Conservation (phyloP, 2,329 filamentous ascomycete genomes). For the Drechslera avenae region DNA sequence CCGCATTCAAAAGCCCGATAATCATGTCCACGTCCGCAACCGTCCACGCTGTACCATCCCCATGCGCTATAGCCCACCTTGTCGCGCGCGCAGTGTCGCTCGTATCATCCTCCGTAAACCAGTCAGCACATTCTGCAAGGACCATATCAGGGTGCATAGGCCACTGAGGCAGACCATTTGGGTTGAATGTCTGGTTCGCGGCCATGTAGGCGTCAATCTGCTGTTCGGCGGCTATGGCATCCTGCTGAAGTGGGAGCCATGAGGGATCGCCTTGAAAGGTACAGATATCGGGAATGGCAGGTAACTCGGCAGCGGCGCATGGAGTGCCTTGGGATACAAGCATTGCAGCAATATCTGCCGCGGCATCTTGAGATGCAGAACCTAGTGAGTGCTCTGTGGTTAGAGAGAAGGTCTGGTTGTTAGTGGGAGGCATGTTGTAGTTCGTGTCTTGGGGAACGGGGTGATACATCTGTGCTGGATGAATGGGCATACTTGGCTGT, state of each 20-base stretch:
- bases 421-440: not conserved
- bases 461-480: not conserved
- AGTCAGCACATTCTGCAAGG: too few species aligned
- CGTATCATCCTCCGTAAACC: too few species aligned
- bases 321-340: not conserved
- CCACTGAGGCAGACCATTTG: not conserved
- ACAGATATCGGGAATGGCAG: slow-evolving; percentile 1
- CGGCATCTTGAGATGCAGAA: not conserved
- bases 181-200: not conserved
- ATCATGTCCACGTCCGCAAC: too few species aligned
- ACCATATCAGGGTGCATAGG: too few species aligned
- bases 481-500: not conserved
- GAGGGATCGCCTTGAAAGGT: not conserved
- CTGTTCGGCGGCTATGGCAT: not conserved
- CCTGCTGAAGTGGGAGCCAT: not conserved
- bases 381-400: not conserved
- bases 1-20: too few species aligned
- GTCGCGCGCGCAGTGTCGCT: too few species aligned
- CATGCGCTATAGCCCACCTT: too few species aligned
- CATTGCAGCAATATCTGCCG: not conserved
- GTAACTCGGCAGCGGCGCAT: not conserved
- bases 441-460: not conserved
- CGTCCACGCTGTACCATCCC: too few species aligned
- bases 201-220: slow-evolving; percentile 5
- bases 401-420: not conserved